Evolutionary conservation across 2,329 filamentous ascomycete species (phyloP).

Genomic region (Dothideomycetes sp.): DNA sequence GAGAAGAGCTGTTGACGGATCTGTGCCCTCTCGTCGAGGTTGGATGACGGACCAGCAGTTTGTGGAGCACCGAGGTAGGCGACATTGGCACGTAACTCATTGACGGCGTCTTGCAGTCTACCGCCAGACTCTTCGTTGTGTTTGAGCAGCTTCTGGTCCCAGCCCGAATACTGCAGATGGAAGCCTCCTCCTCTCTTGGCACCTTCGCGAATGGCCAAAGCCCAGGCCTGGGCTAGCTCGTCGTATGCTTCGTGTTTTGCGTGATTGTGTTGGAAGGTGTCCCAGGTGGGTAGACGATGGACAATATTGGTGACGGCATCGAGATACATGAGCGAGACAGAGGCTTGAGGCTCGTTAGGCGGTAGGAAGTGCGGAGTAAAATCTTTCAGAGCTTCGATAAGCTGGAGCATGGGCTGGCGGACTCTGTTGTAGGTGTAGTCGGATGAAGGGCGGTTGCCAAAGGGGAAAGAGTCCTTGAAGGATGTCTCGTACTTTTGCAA

Average conservation of each 20-base stretch:
- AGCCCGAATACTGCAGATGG: slow-evolving; percentile 76
- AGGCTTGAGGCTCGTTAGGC: slow-evolving; percentile 77
- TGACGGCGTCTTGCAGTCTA: slow-evolving; percentile 69
- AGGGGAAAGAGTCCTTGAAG: slow-evolving; percentile 72
- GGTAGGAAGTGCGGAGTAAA: slow-evolving; percentile 95
- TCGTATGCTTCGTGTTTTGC: slow-evolving; percentile 96
- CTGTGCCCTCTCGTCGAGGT: slow-evolving; percentile 31
- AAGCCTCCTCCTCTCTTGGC: slow-evolving; percentile 87
- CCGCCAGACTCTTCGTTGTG: slow-evolving; percentile 84
- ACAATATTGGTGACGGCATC: slow-evolving; percentile 86
- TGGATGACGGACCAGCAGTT: slow-evolving; percentile 19
- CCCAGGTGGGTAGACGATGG: slow-evolving; percentile 84
- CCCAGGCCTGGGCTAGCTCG: slow-evolving; percentile 90
- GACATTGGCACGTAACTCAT: slow-evolving; percentile 58
- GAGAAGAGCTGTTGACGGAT: slow-evolving; percentile 41
- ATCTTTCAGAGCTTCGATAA: slow-evolving; percentile 84
- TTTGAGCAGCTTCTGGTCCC: slow-evolving; percentile 79
- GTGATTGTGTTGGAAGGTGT: slow-evolving; percentile 75
- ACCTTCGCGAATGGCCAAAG: slow-evolving; percentile 80
- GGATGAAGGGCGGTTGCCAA: slow-evolving; percentile 70
- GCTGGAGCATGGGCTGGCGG: slow-evolving; percentile 65
- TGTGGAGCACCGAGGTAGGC: slow-evolving; percentile 24
- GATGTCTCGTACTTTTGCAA: slow-evolving; percentile 71
- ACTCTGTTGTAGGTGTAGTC: slow-evolving; percentile 96
- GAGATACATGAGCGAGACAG: slow-evolving; percentile 74